A percentile compares a stretch with the other conserved stretches of the same genome.
Evolutionary conservation across 371 early-diverging fungal genomes (phyloP).

Genomic region (Phascolomyces articulosus): DNA sequence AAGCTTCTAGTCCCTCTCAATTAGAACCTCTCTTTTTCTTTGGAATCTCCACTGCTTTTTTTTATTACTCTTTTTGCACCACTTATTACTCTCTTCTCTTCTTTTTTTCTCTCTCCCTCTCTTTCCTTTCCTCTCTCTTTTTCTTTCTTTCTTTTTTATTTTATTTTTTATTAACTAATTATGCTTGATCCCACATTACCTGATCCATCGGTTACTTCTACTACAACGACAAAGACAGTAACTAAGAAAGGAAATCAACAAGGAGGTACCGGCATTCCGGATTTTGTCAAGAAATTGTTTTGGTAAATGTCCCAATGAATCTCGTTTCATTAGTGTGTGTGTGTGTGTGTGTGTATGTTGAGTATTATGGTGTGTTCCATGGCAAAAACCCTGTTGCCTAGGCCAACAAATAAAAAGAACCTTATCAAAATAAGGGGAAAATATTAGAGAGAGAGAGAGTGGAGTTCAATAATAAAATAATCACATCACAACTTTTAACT

Average conservation of each 20-base stretch:
- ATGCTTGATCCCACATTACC: slow-evolving; percentile 11
- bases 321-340: no score
- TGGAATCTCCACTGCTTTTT: background rate
- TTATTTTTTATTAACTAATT: background rate
- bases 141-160: background rate
- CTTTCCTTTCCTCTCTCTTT: background rate
- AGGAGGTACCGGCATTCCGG: slow-evolving; percentile 34
- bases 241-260: slow-evolving; percentile 5
- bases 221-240: background rate
- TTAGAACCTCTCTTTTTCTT: background rate
- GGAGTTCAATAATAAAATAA: no score
- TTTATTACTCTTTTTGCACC: background rate
- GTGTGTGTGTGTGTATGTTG: no score
- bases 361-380: no score
- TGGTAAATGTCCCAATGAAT: slow-evolving; percentile 18
- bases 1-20: background rate
- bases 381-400: no score
- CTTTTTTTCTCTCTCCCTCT: background rate
- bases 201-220: slow-evolving; percentile 1
- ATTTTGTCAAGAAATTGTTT: slow-evolving; percentile 55
- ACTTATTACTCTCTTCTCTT: background rate
- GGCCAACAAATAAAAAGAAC: no score
- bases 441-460: no score
- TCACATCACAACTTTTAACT: no score
- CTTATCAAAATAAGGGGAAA: no score